Conservation (phyloP, 1,284 basidiomycete species). For the Ustanciosporium gigantosporum region DNA sequence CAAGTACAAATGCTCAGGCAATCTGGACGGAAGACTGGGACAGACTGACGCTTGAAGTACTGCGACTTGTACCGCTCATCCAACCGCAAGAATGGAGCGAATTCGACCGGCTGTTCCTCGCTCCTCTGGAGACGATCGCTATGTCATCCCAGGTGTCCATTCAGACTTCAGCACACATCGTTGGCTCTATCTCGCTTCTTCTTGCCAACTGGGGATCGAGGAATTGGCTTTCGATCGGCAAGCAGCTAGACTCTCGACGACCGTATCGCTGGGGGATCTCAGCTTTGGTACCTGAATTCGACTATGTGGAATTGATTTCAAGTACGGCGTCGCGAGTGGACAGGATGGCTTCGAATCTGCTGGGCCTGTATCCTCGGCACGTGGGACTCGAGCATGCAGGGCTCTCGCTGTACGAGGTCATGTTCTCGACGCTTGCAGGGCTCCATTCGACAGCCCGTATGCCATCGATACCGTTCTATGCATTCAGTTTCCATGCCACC, state of each 20-base stretch:
- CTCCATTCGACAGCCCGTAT: slow-evolving; percentile 7
- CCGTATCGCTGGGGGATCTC: slow-evolving; percentile 34
- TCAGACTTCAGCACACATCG: slow-evolving; percentile 12
- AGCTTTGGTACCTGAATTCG: slow-evolving; percentile 12
- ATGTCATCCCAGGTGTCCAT: slow-evolving; percentile 16
- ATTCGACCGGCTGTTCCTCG: slow-evolving; percentile 19
- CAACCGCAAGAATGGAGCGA: slow-evolving; percentile 9
- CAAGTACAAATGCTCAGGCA: neutral
- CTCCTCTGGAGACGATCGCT: slow-evolving; percentile 11
- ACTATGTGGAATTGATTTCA: slow-evolving; percentile 25
- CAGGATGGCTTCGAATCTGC: slow-evolving; percentile 8
- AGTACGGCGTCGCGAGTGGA: slow-evolving; percentile 7
- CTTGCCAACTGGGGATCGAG: slow-evolving; percentile 19
- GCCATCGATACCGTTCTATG: slow-evolving; percentile 9
- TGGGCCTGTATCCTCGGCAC: slow-evolving; percentile 14
- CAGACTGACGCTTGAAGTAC: slow-evolving; percentile 17
- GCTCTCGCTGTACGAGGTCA: slow-evolving; percentile 22
- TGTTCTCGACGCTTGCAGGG: slow-evolving; percentile 14
- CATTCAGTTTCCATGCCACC: slow-evolving; percentile 22
- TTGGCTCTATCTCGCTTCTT: slow-evolving; percentile 14
- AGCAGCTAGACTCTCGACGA: slow-evolving; percentile 11
- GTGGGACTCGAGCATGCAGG: slow-evolving; percentile 25
- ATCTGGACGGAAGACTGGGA: slow-evolving; percentile 21
- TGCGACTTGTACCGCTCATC: slow-evolving; percentile 26
- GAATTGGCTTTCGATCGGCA: slow-evolving; percentile 20